Percentiles rank a stretch among this genome's conserved stretches.
Evolutionary conservation across 176 grass and related monocot genomes (phyloP).

Genomic region (Carex parvula): DNA sequence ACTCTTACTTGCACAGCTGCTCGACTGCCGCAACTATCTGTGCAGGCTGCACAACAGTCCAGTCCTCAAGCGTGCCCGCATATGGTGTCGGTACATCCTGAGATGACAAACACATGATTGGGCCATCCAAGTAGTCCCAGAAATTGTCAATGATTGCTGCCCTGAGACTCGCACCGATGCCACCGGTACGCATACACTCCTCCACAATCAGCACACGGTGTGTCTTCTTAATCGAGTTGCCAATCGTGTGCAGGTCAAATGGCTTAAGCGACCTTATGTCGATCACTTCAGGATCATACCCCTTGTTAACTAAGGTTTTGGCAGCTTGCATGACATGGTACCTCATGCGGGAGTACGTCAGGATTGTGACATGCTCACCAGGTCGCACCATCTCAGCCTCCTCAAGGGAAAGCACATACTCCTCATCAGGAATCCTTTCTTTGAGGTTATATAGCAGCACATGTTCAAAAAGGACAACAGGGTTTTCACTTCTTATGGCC

Average conservation of each 20-base stretch:
- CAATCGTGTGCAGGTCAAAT: slow-evolving; percentile 80
- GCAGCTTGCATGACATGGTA: slow-evolving; percentile 95
- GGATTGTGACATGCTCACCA: slow-evolving; percentile 77
- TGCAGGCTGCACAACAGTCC: slow-evolving; percentile 75
- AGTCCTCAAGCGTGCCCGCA: slow-evolving; percentile 66
- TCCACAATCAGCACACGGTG: slow-evolving; percentile 86
- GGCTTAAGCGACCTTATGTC: slow-evolving; percentile 88
- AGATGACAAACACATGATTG: slow-evolving; percentile 81
- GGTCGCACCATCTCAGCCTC: slow-evolving; percentile 90
- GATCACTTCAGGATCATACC: slow-evolving; percentile 86
- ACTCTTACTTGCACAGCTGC: slow-evolving; percentile 70
- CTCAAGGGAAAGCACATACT: slow-evolving; percentile 71
- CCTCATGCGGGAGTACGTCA: slow-evolving; percentile 89
- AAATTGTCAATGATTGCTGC: slow-evolving; percentile 87
- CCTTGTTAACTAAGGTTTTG: slow-evolving; percentile 83
- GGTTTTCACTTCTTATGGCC: slow-evolving; percentile 87
- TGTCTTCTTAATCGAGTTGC: slow-evolving; percentile 84
- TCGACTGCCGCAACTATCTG: slow-evolving; percentile 88
- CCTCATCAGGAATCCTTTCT: slow-evolving; percentile 83
- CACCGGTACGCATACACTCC: slow-evolving; percentile 91
- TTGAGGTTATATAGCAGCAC: slow-evolving; percentile 89
- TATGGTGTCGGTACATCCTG: slow-evolving; percentile 91
- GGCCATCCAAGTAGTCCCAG: slow-evolving; percentile 90
- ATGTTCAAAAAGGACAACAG: slow-evolving; percentile 85
- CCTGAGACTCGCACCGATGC: slow-evolving; percentile 78